Evolutionary conservation across 805 yeast species (phyloP).

Genomic region (Ogataea ganodermae): DNA sequence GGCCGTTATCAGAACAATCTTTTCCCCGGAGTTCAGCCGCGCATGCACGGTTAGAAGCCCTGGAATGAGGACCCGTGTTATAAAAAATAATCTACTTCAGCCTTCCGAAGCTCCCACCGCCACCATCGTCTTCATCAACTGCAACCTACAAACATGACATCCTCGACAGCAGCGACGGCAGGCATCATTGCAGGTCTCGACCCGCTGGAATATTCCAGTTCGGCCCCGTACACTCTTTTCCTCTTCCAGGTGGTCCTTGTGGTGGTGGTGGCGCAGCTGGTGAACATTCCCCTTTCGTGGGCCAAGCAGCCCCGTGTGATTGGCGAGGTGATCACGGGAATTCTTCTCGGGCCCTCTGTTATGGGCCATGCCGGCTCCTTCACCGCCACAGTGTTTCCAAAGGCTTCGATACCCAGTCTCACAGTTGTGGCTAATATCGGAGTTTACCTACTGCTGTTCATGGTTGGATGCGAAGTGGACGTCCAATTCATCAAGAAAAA

Average conservation of each 20-base stretch:
- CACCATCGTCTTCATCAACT: no score
- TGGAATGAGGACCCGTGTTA: no score
- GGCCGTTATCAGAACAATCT: no score
- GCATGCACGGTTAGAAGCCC: background rate
- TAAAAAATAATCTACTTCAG: no score
- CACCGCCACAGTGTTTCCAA: slow-evolving; percentile 64
- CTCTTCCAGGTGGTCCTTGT: slow-evolving; percentile 69
- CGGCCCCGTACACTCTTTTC: slow-evolving; percentile 67
- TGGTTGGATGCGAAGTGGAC: slow-evolving; percentile 81
- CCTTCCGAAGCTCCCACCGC: no score
- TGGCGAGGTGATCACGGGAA: slow-evolving; percentile 79
- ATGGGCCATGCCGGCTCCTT: slow-evolving; percentile 72
- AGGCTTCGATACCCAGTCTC: slow-evolving; percentile 60
- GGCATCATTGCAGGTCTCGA: slow-evolving; percentile 74
- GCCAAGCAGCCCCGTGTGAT: slow-evolving; percentile 78
- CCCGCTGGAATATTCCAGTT: slow-evolving; percentile 59
- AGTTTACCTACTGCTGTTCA: slow-evolving; percentile 69
- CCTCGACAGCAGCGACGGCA: slow-evolving; percentile 34
- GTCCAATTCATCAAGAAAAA: slow-evolving; percentile 61
- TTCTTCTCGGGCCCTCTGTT: slow-evolving; percentile 73
- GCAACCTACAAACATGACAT: background rate
- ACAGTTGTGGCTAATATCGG: slow-evolving; percentile 74
- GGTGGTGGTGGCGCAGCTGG: slow-evolving; percentile 55
- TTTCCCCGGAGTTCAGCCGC: background rate
- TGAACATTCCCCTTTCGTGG: slow-evolving; percentile 60